Base-by-base conservation (phyloP, 345 rosid species). In the Geranium rotundifolium region DNA sequence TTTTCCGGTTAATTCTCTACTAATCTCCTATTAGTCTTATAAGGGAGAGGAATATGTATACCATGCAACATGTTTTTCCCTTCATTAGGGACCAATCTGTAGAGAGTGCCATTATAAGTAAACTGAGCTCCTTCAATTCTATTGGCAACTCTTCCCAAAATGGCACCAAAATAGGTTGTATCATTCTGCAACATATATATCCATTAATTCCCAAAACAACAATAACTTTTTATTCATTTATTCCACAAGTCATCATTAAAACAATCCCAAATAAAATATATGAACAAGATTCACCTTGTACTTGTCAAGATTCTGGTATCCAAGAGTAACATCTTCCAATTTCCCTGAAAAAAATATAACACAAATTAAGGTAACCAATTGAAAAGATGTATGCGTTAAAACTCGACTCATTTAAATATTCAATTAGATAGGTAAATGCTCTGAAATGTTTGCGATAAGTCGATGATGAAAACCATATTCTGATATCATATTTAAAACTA, bases 1-100 rank as follows among this genome's bases (percentile, higher is more conserved):
- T 23, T 23, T 23, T 23, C 2, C 2, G 2, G 27, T 23, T 23
- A 23, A 23, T 23, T 23, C 2, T 2, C 2, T 1, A 23, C 27
- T 23, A 23, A 23, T 23, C 27, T 2, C 27, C 27, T 0, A 23
- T 23, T 23, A 23, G 27, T 23, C 27, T n/a, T n/a, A n/a, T n/a
- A n/a, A n/a, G n/a, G n/a, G 2, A 23, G 27, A 23, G 27, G 27
- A 23, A 23, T 23, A 23, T 23, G 27, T 34, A 13, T 79, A 85
- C 98, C 99, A 68, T 93, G 95, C 30, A 93, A 87, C 50, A 72
- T 78, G 82, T 89, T 88, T 17, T 78, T 76, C 58, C 97, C 97
- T 1, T 84, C 87, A 69, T 93, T 90, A 64, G 83, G 57, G 31
- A 65, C 69, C 8, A 87, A 72, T 63, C 83, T 81, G 72, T 84